Evolutionary conservation across 345 rosid genomes (phyloP).

Genomic region (Hypericum androsaemum): DNA sequence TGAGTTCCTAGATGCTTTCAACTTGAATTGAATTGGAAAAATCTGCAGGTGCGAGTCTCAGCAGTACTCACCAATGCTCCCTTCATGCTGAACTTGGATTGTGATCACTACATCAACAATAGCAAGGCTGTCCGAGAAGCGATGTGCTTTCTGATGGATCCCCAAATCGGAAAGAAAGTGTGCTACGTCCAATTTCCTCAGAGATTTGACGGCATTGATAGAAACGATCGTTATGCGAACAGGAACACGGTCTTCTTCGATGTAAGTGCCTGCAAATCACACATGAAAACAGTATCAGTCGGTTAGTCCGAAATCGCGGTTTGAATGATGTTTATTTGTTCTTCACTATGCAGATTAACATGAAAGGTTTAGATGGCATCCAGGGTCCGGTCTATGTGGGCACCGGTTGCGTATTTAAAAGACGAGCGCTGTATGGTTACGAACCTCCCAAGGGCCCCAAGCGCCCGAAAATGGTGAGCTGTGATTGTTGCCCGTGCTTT

Average conservation of each 20-base stretch:
- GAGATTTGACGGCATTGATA: slow-evolving; percentile 27
- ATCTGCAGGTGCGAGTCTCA: slow-evolving; percentile 22
- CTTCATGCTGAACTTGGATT: slow-evolving; percentile 29
- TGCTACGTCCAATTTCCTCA: slow-evolving; percentile 27
- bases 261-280: slow-evolving; percentile 8
- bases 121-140: slow-evolving; percentile 28
- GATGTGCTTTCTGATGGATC: slow-evolving; percentile 31
- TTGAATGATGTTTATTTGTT: slow-evolving; percentile 1
- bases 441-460: slow-evolving; percentile 25
- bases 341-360: slow-evolving; percentile 21
- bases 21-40: background rate
- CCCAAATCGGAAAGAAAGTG: slow-evolving; percentile 23
- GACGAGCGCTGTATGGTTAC: slow-evolving; percentile 24
- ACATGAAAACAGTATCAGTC: background rate
- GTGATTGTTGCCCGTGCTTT: slow-evolving; percentile 94
- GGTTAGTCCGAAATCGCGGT: background rate
- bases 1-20: too few relatives aligned
- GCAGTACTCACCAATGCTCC: slow-evolving; percentile 29
- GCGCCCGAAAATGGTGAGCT: slow-evolving; percentile 94
- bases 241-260: slow-evolving; percentile 29
- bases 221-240: slow-evolving; percentile 27
- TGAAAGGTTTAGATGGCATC: slow-evolving; percentile 30
- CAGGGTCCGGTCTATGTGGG: slow-evolving; percentile 29
- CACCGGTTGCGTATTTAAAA: slow-evolving; percentile 26
- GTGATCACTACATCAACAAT: slow-evolving; percentile 25